Percentiles rank a stretch among this genome's conserved stretches.
Conservation (phyloP, 495 filamentous ascomycete species). For the Viridothelium virens region DNA sequence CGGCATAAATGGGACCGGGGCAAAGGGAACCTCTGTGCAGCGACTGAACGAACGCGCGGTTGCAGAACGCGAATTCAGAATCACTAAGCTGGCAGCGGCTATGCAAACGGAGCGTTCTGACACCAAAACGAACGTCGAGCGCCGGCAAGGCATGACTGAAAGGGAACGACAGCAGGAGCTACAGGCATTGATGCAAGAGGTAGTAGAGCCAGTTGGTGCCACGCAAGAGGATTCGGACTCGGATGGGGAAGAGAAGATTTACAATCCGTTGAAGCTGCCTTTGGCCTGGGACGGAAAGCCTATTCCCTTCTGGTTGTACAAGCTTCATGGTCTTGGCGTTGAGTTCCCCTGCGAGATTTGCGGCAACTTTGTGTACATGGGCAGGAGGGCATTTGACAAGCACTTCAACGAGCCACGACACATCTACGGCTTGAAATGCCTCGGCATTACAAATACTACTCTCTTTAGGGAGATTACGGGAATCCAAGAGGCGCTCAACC, state of each 20-base stretch:
- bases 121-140: conserved; percentile 86
- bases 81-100: conserved; percentile 64
- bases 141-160: conserved; percentile 92
- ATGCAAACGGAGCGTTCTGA: conserved; percentile 75
- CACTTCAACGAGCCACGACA: conserved; percentile 93
- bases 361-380: conserved; percentile 97
- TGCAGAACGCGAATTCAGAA: conserved; percentile 77
- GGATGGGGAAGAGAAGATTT: conserved; percentile 71
- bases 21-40: conserved; percentile 33
- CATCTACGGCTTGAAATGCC: conserved; percentile 83
- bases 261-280: conserved; percentile 93
- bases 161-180: conserved; percentile 86
- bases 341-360: conserved; percentile 96
- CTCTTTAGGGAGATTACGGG: conserved; percentile 89
- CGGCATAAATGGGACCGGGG: conserved; percentile 24
- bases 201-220: conserved; percentile 41
- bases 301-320: conserved; percentile 98
- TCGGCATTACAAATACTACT: conserved; percentile 87
- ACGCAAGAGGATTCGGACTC: conserved; percentile 57
- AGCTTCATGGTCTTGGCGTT: conserved; percentile 88
- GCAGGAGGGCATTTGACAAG: conserved; percentile 91
- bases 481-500: conserved; percentile 75
- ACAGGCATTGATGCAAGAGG: conserved; percentile 69
- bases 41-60: conserved; percentile 83
- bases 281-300: conserved; percentile 97